These are phyloP conservation scores for Cutaneotrichosporon dermatis DNA, from an alignment of 1,284 basidiomycete species.

Conservation along the genomic window DNA sequence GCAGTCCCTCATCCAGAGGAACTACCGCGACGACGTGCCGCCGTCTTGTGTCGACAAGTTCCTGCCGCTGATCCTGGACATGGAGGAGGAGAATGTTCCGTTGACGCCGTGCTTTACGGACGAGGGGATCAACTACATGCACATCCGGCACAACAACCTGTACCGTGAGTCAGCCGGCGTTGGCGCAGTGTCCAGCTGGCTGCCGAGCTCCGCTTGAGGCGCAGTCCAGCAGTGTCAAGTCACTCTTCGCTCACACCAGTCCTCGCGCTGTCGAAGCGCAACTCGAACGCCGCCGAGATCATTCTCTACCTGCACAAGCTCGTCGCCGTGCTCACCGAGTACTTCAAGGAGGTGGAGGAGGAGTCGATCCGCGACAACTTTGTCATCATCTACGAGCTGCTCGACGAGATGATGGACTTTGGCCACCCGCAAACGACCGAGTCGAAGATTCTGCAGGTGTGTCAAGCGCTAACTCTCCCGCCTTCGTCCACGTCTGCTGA, in stretches of 20 bases:
- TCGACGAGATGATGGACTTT: constrained; percentile 99
- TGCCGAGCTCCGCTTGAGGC: neutral
- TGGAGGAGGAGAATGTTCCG: constrained; percentile 95
- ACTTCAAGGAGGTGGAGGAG: constrained; percentile 99
- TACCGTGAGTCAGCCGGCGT: constrained; percentile 68
- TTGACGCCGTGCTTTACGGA: constrained; percentile 92
- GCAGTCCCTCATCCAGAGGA: constrained; percentile 91
- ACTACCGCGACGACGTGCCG: constrained; percentile 93
- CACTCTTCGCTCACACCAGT: constrained; percentile 62
- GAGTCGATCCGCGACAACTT: constrained; percentile 99
- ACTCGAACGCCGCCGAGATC: constrained; percentile 92
- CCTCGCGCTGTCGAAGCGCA: constrained; percentile 90
- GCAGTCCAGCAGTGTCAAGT: too few relatives aligned
- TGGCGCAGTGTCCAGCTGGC: too few relatives aligned
- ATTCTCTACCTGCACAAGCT: constrained; percentile 96
- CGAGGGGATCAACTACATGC: constrained; percentile 95
- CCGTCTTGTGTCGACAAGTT: constrained; percentile 86
- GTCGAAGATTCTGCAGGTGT: constrained; percentile 80
- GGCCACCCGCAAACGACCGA: constrained; percentile 99
- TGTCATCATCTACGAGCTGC: constrained; percentile 92
- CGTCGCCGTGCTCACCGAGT: constrained; percentile 73
- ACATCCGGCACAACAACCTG: constrained; percentile 95
- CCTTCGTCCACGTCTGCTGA: too few relatives aligned
- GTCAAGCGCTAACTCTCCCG: too few relatives aligned
- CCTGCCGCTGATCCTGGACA: constrained; percentile 87